Evolutionary conservation across 345 rosid species (phyloP), one percentile per base, ranked within the genome.

Genomic region (Nasturtium officinale): DNA sequence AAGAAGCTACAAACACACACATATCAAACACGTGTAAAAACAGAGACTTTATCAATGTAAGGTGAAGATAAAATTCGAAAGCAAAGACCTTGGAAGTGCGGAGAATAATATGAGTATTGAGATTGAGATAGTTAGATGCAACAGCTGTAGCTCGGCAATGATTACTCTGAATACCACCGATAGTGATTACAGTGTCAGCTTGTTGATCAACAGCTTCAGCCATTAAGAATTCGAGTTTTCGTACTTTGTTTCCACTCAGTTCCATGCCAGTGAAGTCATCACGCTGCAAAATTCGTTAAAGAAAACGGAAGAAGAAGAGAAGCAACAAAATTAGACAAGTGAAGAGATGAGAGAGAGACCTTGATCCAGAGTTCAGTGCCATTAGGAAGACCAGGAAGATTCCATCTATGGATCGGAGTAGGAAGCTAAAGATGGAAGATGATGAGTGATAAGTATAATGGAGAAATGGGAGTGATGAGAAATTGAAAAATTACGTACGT

Each of bases 71-170:
- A 56, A 6, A 11, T 45, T 20, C 2, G 33, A 15, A 18, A 64
- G 42, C 11, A 21, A 26, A 15, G 64, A 89, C 95, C 96, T 90
- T 92, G 2, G 96, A 87, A 35, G 96, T 88, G 12, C 93, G 87
- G 43, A 90, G 89, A 26, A 90, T 90, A 40, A 90, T 85, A 80
- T 88, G 85, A 67, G 85, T 76, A 54, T 77, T 85, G 42, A 92
- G 96, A 65, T 86, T 87, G 25, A 92, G 89, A 71, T 88, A 90
- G 84, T 85, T 89, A 11, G 98, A 90, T 6, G 94, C 96, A 5
- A 91, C 97, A 20, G 97, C 85, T 46, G 98, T 86, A 13, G 98
- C 93, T 52, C 98, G 97, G 37, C 98, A 93, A 66, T 93, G 98
- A 71, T 94, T 90, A 77, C 97, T 94, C 77, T 94, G 96, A 54